Conservation (phyloP, 257 asterid genomes). For the Ilex asprella region DNA sequence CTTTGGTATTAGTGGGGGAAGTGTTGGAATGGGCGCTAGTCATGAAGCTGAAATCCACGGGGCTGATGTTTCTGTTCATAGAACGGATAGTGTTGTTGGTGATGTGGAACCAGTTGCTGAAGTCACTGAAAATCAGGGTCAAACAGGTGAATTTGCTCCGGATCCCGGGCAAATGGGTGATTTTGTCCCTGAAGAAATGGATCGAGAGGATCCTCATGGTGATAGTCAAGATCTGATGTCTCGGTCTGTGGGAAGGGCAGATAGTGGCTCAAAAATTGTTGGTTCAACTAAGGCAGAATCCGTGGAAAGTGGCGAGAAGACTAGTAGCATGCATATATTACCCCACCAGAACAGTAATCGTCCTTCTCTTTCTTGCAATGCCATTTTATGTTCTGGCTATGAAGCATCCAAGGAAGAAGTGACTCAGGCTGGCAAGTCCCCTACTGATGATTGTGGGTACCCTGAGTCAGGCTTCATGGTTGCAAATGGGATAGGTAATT, state of each 20-base stretch:
- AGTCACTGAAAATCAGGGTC: conserved; percentile 85
- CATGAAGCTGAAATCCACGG: conserved; percentile 99
- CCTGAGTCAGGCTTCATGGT: conserved; percentile 69
- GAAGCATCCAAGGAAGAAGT: conserved; percentile 96
- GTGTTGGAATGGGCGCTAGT: conserved; percentile 99
- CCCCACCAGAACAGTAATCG: conserved; percentile 66
- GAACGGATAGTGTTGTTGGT: conserved; percentile 80
- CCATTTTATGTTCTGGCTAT: conserved; percentile 71
- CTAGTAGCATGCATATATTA: conserved; percentile 50
- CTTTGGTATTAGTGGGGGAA: conserved; percentile 90
- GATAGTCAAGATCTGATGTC: conserved; percentile 89
- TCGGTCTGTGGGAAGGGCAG: conserved; percentile 81
- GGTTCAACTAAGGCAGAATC: conserved; percentile 94
- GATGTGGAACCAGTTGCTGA: conserved; percentile 89
- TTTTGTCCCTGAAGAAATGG: conserved; percentile 91
- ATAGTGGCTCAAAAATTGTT: conserved; percentile 88
- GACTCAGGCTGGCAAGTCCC: conserved; percentile 63
- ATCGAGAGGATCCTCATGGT: conserved; percentile 80
- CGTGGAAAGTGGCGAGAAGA: conserved; percentile 91
- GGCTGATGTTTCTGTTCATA: conserved; percentile 55
- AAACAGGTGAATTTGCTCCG: conserved; percentile 75
- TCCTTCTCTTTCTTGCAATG: conserved; percentile 97
- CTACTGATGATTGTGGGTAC: conserved; percentile 74
- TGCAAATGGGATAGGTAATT: conserved; percentile 60
- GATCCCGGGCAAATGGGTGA: conserved; percentile 98